Evolutionary conservation across 352 stramenopile species (phyloP).

Genomic region (Lagenidium giganteum): DNA sequence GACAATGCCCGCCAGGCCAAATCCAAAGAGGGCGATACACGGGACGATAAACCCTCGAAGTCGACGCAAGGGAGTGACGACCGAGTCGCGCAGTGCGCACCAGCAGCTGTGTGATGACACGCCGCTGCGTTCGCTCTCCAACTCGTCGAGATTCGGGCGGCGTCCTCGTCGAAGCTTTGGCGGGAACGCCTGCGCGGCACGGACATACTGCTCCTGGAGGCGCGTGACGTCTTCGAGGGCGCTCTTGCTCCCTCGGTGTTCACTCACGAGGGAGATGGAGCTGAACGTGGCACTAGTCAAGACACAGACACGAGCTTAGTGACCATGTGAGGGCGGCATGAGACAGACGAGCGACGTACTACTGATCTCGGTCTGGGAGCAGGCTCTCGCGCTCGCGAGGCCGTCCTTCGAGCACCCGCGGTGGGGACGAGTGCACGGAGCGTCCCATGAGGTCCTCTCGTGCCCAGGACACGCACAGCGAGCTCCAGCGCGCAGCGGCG

Average conservation of each 20-base stretch:
- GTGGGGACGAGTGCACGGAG: slow-evolving; percentile 15
- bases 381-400: slow-evolving; percentile 13
- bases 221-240: slow-evolving; percentile 28
- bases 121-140: background rate
- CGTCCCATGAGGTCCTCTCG: slow-evolving; percentile 6
- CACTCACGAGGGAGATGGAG: slow-evolving; percentile 57
- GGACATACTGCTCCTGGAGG: slow-evolving; percentile 20
- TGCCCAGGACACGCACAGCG: too few relatives aligned
- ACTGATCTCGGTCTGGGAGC: too few relatives aligned
- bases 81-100: too few relatives aligned
- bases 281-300: slow-evolving; percentile 39
- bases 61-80: background rate
- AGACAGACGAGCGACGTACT: background rate
- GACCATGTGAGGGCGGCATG: background rate
- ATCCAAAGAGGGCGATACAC: slow-evolving; percentile 5
- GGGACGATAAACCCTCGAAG: slow-evolving; percentile 5
- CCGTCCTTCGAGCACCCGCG: slow-evolving; percentile 7
- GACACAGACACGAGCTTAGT: background rate
- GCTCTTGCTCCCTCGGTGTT: slow-evolving; percentile 30
- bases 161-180: slow-evolving; percentile 2
- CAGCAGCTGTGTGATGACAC: too few relatives aligned
- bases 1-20: slow-evolving; percentile 8
- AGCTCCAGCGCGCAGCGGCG: too few relatives aligned
- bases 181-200: slow-evolving; percentile 8
- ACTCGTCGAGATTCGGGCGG: slow-evolving; percentile 1